Evolutionary conservation across 257 asterid genomes (phyloP).

Genomic region (Solanum rostratum): DNA sequence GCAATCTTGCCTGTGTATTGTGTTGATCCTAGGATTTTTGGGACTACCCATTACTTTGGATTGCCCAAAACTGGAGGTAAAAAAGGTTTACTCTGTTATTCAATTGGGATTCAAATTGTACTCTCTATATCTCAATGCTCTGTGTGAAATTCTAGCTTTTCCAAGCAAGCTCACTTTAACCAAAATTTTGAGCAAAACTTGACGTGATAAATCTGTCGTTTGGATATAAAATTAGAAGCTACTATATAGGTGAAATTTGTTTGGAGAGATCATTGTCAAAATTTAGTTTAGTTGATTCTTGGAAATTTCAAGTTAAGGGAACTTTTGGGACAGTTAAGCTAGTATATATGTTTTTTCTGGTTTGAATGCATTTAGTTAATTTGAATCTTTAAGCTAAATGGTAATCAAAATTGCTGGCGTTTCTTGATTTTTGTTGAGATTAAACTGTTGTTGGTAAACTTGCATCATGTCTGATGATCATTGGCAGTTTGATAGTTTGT

Average conservation of each 20-base stretch:
- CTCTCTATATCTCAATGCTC: not conserved
- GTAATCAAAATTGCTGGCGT: not conserved
- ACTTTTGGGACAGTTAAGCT: not conserved
- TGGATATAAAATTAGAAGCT: not conserved
- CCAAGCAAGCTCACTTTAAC: too few species aligned
- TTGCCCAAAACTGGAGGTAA: constrained; percentile 96
- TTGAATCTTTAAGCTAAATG: not conserved
- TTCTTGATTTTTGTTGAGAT: not conserved
- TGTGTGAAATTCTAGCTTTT: not conserved
- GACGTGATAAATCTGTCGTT: not conserved
- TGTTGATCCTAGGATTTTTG: constrained; percentile 61
- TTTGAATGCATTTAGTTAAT: not conserved
- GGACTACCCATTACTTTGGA: constrained; percentile 56
- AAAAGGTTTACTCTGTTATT: too few species aligned
- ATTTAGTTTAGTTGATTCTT: not conserved
- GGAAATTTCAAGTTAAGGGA: not conserved
- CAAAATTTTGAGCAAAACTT: too few species aligned
- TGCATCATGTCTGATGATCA: not conserved
- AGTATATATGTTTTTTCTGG: not conserved
- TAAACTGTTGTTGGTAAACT: not conserved
- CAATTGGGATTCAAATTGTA: not conserved
- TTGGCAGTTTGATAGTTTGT: not conserved
- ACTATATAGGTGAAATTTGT: too few species aligned
- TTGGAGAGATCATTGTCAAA: too few species aligned
- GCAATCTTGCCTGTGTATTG: constrained; percentile 78